These are phyloP conservation scores for Leccinum longicurvipes DNA, from an alignment of 768 basidiomycete genomes.

Conservation along the genomic window DNA sequence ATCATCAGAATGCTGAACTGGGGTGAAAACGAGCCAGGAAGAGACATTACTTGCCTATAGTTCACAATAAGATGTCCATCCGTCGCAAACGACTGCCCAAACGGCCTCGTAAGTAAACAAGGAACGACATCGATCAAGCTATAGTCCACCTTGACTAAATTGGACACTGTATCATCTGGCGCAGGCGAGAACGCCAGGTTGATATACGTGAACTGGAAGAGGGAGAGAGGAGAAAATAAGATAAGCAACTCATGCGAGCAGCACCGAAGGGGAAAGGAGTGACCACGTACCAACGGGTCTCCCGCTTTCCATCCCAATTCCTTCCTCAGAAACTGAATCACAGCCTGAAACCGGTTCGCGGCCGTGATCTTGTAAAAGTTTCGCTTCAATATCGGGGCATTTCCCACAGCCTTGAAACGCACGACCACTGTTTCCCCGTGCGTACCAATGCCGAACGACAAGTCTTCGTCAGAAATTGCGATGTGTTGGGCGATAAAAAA, in stretches of 20 bases:
- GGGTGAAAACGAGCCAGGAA: no score
- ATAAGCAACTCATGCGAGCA: background rate
- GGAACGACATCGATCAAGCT: background rate
- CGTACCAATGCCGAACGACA: background rate
- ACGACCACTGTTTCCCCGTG: constrained; percentile 69
- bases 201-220: constrained; percentile 66
- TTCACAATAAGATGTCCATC: constrained; percentile 90
- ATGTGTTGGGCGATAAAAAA: background rate
- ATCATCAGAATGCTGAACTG: constrained; percentile 2
- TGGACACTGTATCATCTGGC: constrained; percentile 71
- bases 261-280: background rate
- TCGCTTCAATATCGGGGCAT: constrained; percentile 98
- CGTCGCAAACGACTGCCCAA: constrained; percentile 71
- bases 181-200: constrained; percentile 75
- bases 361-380: constrained; percentile 98
- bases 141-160: constrained; percentile 60
- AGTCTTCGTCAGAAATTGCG: background rate
- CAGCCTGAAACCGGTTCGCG: constrained; percentile 90
- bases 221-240: constrained; percentile 23
- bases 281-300: constrained; percentile 70
- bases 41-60: constrained; percentile 59
- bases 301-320: constrained; percentile 84
- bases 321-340: constrained; percentile 87
- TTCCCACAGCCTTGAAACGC: constrained; percentile 95
- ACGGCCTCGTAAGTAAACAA: background rate